Evolutionary conservation across 805 yeast species (phyloP).

Genomic region (Candida manassasensis): DNA sequence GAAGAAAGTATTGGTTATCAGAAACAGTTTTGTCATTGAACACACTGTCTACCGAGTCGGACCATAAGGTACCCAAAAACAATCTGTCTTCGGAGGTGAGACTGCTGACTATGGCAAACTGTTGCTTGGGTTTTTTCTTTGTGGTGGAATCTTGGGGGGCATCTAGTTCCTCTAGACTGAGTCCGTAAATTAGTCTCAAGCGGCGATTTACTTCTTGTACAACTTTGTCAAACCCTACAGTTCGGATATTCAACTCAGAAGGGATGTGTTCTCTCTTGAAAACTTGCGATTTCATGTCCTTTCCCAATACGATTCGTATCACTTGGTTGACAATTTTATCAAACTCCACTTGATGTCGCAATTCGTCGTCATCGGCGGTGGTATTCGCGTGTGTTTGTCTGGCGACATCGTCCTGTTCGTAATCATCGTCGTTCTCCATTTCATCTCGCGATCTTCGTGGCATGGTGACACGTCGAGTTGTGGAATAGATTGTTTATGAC

Average conservation of each 20-base stretch:
- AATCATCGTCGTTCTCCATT: slow-evolving; percentile 2
- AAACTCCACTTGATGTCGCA: slow-evolving; percentile 3
- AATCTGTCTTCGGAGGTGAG: slow-evolving; percentile 16
- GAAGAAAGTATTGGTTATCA: slow-evolving; percentile 20
- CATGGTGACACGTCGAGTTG: too few species aligned
- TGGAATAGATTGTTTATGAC: too few species aligned
- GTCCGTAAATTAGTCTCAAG: slow-evolving; percentile 24
- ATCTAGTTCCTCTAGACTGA: slow-evolving; percentile 19
- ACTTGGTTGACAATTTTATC: slow-evolving; percentile 8
- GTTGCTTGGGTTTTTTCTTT: slow-evolving; percentile 10
- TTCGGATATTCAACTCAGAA: slow-evolving; percentile 9
- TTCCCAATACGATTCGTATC: slow-evolving; percentile 16
- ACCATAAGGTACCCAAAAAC: slow-evolving; percentile 25
- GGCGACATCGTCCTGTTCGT: neutral
- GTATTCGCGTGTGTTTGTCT: neutral
- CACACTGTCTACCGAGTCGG: slow-evolving; percentile 5
- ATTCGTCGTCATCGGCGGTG: neutral
- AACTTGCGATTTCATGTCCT: slow-evolving; percentile 18
- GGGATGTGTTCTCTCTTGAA: slow-evolving; percentile 22
- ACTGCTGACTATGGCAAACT: slow-evolving; percentile 17
- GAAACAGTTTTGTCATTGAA: slow-evolving; percentile 7
- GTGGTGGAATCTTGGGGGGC: slow-evolving; percentile 4
- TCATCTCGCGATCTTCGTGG: too few species aligned
- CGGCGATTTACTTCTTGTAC: slow-evolving; percentile 13
- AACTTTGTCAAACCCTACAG: slow-evolving; percentile 13